A percentile compares a stretch with the other conserved stretches of the same genome.
These are phyloP conservation scores for Penicillium sp. DNA, from an alignment of 2,329 filamentous ascomycete species.

Conservation along the genomic window DNA sequence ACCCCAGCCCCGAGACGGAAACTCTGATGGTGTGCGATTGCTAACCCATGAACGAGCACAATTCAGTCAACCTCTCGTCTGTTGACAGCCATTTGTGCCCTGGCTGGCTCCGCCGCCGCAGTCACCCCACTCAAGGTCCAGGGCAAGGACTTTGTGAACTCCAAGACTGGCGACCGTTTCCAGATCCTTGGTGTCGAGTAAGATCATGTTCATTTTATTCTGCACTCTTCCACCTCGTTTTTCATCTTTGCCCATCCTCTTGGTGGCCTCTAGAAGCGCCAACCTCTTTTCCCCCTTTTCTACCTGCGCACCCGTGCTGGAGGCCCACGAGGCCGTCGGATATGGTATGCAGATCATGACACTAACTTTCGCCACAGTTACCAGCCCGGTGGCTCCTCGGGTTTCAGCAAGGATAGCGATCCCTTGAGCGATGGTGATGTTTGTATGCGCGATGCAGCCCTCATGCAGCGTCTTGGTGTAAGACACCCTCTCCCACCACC, in stretches of 20 bases:
- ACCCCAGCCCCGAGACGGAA: slow-evolving; percentile 1
- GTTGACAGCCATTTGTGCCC: slow-evolving; percentile 37
- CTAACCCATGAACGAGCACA: too few relatives aligned
- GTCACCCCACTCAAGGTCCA: slow-evolving; percentile 53
- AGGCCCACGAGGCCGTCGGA: too few relatives aligned
- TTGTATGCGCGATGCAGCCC: slow-evolving; percentile 57
- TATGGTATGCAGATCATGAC: not conserved
- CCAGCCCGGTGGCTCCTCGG: slow-evolving; percentile 57
- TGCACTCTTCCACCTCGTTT: not conserved
- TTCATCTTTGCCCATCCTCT: not conserved
- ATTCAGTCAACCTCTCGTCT: slow-evolving; percentile 29
- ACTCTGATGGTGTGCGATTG: not conserved
- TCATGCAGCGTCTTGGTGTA: slow-evolving; percentile 58
- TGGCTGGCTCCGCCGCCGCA: slow-evolving; percentile 45
- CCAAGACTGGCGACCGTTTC: slow-evolving; percentile 52
- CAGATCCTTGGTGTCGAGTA: slow-evolving; percentile 59
- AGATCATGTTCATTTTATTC: slow-evolving; percentile 13
- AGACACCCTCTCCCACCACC: slow-evolving; percentile 6
- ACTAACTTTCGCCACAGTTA: slow-evolving; percentile 40
- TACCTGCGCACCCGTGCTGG: not conserved
- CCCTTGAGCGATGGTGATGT: slow-evolving; percentile 52
- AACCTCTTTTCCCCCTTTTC: not conserved
- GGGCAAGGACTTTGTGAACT: slow-evolving; percentile 58
- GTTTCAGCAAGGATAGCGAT: slow-evolving; percentile 50
- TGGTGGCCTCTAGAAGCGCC: not conserved